Evolutionary conservation across 352 stramenopile species (phyloP).

Genomic region (Globisporangium middletonii): DNA sequence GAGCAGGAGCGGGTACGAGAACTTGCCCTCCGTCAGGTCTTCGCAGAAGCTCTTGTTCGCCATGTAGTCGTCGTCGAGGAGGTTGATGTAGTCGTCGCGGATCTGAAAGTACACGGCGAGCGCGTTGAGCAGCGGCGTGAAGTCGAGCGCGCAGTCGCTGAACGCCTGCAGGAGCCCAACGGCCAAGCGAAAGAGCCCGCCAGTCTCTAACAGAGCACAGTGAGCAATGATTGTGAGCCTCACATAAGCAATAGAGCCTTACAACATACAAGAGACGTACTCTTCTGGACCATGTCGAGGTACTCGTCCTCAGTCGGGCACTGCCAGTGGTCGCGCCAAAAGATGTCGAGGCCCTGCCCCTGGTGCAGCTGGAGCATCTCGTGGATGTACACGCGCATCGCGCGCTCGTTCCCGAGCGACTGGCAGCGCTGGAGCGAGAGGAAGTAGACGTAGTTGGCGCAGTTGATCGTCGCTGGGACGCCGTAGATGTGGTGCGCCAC

Average conservation of each 20-base stretch:
- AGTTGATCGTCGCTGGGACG: conserved; percentile 96
- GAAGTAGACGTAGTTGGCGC: conserved; percentile 98
- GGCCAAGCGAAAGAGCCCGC: conserved; percentile 94
- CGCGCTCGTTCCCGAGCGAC: conserved; percentile 70
- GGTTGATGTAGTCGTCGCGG: conserved; percentile 96
- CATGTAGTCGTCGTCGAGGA: conserved; percentile 95
- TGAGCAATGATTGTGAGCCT: too few relatives aligned
- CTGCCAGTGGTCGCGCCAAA: conserved; percentile 88
- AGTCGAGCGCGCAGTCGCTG: conserved; percentile 63
- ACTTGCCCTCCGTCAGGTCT: conserved; percentile 97
- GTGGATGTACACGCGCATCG: conserved; percentile 90
- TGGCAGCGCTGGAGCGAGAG: conserved; percentile 92
- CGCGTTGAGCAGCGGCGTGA: conserved; percentile 89
- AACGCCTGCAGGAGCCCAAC: conserved; percentile 94
- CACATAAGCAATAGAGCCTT: neutral
- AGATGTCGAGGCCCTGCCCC: conserved; percentile 95
- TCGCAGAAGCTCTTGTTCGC: conserved; percentile 98
- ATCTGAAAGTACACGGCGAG: conserved; percentile 98
- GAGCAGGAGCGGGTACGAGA: conserved; percentile 89
- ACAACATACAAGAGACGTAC: conserved; percentile 22
- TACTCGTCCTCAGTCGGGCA: conserved; percentile 93
- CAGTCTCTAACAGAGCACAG: too few relatives aligned
- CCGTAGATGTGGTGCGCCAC: conserved; percentile 97
- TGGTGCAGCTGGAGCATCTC: conserved; percentile 95
- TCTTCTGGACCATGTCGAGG: conserved; percentile 94